Evolutionary conservation across 2,329 filamentous ascomycete genomes (phyloP).

Genomic region (Ceratocystis huliohia): DNA sequence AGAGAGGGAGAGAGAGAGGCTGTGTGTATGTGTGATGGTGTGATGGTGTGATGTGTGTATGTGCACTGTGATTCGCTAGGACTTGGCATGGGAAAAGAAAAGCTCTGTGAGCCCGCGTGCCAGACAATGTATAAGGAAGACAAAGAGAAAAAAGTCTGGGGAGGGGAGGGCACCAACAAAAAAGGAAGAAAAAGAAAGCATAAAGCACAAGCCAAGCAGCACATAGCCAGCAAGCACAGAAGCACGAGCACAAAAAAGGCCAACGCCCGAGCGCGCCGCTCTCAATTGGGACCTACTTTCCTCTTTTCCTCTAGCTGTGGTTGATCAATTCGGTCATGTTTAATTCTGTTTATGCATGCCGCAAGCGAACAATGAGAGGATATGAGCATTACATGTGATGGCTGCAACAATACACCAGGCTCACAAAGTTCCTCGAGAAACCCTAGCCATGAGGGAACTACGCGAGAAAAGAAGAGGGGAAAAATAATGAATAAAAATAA

Average conservation of each 20-base stretch:
- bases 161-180: background rate
- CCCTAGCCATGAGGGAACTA: background rate
- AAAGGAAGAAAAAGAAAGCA: conserved; percentile 10
- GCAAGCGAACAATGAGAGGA: background rate
- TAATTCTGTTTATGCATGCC: background rate
- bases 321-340: background rate
- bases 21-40: background rate
- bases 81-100: conserved; percentile 5
- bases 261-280: conserved; percentile 8
- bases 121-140: conserved; percentile 5
- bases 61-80: background rate
- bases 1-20: no score
- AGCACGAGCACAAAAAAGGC: background rate
- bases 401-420: no score
- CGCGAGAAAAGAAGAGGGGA: background rate
- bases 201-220: conserved; percentile 5
- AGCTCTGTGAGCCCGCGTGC: conserved; percentile 8
- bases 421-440: background rate
- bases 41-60: background rate
- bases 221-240: background rate
- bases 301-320: background rate
- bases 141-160: background rate
- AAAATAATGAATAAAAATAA: background rate
- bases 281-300: background rate
- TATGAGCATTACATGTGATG: background rate